These are phyloP conservation scores for Pythium oligandrum DNA, from an alignment of 352 stramenopile species.

Conservation along the genomic window DNA sequence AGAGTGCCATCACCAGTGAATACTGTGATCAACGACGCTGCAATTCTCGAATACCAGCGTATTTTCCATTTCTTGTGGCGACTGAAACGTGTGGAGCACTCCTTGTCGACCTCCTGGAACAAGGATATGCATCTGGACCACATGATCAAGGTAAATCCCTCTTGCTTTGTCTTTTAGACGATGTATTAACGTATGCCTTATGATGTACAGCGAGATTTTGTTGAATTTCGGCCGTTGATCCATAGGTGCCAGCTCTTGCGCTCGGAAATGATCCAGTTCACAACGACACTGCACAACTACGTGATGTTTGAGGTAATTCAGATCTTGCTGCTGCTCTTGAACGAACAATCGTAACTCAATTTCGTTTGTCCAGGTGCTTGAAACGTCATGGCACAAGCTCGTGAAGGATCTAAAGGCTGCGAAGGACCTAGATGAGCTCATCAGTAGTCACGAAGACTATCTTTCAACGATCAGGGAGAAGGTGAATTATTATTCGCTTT, in stretches of 20 bases:
- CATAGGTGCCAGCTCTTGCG: constrained; percentile 93
- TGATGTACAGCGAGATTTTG: constrained; percentile 15
- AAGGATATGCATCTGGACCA: constrained; percentile 95
- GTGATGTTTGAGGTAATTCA: constrained; percentile 95
- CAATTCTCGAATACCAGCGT: constrained; percentile 85
- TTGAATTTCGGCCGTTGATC: constrained; percentile 50
- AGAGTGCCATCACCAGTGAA: constrained; percentile 84
- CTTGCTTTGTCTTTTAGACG: not conserved
- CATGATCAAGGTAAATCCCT: constrained; percentile 73
- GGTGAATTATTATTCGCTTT: constrained; percentile 22
- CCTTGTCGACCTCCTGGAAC: constrained; percentile 95
- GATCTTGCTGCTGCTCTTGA: not conserved
- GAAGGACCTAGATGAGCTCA: constrained; percentile 93
- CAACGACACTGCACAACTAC: constrained; percentile 97
- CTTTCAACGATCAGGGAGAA: constrained; percentile 89
- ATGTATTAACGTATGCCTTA: constrained; percentile 4
- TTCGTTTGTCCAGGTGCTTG: constrained; percentile 56
- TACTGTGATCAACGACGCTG: constrained; percentile 81
- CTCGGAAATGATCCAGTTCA: constrained; percentile 98
- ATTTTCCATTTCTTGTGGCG: constrained; percentile 91
- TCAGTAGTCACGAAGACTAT: constrained; percentile 95
- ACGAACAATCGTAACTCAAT: no score
- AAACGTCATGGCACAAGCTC: constrained; percentile 93
- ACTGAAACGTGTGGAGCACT: constrained; percentile 89
- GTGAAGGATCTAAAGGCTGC: constrained; percentile 87